Base-by-base conservation (phyloP, 1,284 basidiomycete genomes). In the Albatrellus sp. region DNA sequence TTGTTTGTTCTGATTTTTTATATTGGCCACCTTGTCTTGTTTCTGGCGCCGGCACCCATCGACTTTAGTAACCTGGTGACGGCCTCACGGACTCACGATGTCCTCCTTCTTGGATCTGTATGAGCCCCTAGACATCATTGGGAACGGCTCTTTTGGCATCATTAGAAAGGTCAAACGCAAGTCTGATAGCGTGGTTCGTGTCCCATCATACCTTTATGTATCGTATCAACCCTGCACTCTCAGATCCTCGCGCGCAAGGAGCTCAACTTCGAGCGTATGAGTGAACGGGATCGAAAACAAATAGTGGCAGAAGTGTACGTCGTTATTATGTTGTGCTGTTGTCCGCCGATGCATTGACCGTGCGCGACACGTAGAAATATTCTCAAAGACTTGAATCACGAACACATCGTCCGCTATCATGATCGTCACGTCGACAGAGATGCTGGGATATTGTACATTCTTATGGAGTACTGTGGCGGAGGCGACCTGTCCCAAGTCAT, bases 271-370 rank as follows among this genome's bases (percentile, higher is more conserved):
- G 89, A 90, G 54, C 76, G 83, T 50, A 96, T 96, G 92, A 84
- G 75, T 41, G 90, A 94, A 59, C 75, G 89, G 44, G 92, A 96
- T 60, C 73, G 88, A 54, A 90, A 89, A 59, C 94, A 98, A 61
- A 92, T 98, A 48, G 86, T 94, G 4, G 80, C 92, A n/a, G 94
- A 98, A 78, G 93, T 98, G 90, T 94, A 60, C 58, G 88, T 73
- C 24, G 12, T 5, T 38, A 5, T 38, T 11, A 16, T 38, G 5
- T 35, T 9, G 13, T 35, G n/a, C 5, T 35, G 10, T 35, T 35
- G n/a, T 35, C 34, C 34, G 34, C 16, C 34, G 4, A n/a, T 13
- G n/a, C 16, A 9, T 35, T 13, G 13, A 13, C 13, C 34, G 34
- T n/a, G 34, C 24, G 7, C 24, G 24, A 24, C 5, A 24, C 55